Evolutionary conservation across 805 yeast species (phyloP).

Genomic region (Scheffersomyces ergatensis): DNA sequence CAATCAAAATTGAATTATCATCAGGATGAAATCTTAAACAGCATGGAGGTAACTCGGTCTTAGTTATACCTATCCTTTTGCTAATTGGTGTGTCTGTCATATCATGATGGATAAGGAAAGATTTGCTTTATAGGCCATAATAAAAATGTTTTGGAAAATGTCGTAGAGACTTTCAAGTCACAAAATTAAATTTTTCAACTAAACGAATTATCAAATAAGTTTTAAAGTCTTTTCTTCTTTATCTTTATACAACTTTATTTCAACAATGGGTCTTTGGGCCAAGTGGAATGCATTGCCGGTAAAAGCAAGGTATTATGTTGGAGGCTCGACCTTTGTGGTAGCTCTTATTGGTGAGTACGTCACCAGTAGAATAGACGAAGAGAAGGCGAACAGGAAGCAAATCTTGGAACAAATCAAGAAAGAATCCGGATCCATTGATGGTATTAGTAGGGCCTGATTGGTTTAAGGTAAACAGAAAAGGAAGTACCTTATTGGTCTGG

Average conservation of each 20-base stretch:
- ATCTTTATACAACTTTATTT: background rate
- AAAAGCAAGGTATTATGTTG: constrained; percentile 39
- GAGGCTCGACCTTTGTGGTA: constrained; percentile 36
- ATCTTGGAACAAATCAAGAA: constrained; percentile 15
- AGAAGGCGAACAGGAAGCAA: constrained; percentile 30
- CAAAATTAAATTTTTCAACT: too few relatives aligned
- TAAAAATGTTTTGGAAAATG: too few relatives aligned
- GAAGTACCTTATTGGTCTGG: too few relatives aligned
- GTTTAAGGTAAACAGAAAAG: too few relatives aligned
- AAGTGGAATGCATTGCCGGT: constrained; percentile 41
- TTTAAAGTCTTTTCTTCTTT: too few relatives aligned
- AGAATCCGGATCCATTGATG: too few relatives aligned
- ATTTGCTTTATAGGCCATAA: too few relatives aligned
- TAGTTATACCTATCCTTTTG: constrained; percentile 25
- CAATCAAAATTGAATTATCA: constrained; percentile 45
- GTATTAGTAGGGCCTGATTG: too few relatives aligned
- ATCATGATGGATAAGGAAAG: too few relatives aligned
- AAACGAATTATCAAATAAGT: too few relatives aligned
- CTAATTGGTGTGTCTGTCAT: constrained; percentile 9
- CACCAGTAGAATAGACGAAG: constrained; percentile 32
- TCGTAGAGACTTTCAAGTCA: too few relatives aligned
- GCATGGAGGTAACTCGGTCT: constrained; percentile 77
- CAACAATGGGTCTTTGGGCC: constrained; percentile 18
- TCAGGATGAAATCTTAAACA: constrained; percentile 60
- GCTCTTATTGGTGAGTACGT: constrained; percentile 42